Base-by-base conservation (phyloP, 2,329 filamentous ascomycete species). In the Endothia cerciana region DNA sequence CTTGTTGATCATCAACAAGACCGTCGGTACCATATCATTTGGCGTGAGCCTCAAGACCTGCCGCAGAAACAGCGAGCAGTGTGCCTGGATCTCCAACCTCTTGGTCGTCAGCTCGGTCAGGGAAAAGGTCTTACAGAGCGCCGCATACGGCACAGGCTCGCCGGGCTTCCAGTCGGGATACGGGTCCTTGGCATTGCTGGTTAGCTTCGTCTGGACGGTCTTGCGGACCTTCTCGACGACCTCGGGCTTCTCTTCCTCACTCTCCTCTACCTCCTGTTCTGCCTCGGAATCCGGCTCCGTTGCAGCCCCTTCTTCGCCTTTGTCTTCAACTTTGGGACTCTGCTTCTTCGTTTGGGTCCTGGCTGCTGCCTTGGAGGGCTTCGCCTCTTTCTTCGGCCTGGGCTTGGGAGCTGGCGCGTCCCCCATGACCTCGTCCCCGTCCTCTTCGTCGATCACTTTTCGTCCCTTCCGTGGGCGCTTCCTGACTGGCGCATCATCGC, bases 1-100 rank as follows among this genome's bases (percentile, higher is more conserved):
- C 77, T 98, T 98, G 80, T 97, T 97, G 77, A 97, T 92, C 95
- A 99, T 98, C 38, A 99, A 87, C 69, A 97, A 84, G 30, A 98
- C 89, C 0, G 93, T 97, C 0, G 94, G 89, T 1, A 97, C 84
- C 25, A 99, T 84, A 75, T 99, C 95, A 19, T 89, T 84, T 0
- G 95, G 95, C 0, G 93, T 97, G 43, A 99, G 82, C 22, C 94
- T 88, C 71, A 98, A 84, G n/a, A 99, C 94, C 78, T 99, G 95
- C 41, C 92, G 91, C 60, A 99, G 84, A 75, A 99, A 98, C 1
- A 93, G 83, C 1, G 94, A 91, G 78, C 94, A 97, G 75, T 97
- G 90, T 22, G 94, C 91, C 71, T 91, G 86, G 69, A 99, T 99
- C 68, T 93, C 84, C 53, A 99, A 80, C 63, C 95, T 88, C 76